Percentiles rank a stretch among this genome's conserved stretches.
These are phyloP conservation scores for Aspergillus phoenicis DNA, from an alignment of 2,329 filamentous ascomycete species.

Conservation along the genomic window DNA sequence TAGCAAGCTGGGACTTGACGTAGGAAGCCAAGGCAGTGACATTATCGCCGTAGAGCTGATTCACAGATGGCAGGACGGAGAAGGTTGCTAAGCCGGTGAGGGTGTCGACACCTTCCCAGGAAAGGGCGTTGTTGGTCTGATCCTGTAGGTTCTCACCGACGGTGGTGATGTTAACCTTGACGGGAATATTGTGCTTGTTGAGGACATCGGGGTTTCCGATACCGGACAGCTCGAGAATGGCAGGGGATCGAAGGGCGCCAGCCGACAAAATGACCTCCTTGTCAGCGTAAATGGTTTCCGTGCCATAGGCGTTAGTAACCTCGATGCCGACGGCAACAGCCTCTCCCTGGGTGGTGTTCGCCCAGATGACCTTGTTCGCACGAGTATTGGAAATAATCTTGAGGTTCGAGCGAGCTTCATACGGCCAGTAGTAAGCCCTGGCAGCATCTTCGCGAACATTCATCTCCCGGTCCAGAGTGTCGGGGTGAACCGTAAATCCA, in stretches of 20 bases:
- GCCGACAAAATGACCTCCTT: slow-evolving; percentile 63
- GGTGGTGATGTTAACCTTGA: slow-evolving; percentile 36
- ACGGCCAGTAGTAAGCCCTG: slow-evolving; percentile 52
- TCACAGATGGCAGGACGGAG: slow-evolving; percentile 24
- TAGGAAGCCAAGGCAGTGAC: slow-evolving; percentile 19
- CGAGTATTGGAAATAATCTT: slow-evolving; percentile 48
- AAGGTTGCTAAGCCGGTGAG: slow-evolving; percentile 27
- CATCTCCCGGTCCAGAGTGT: slow-evolving; percentile 43
- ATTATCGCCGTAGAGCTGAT: slow-evolving; percentile 29
- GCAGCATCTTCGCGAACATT: slow-evolving; percentile 52
- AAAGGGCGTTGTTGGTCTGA: slow-evolving; percentile 35
- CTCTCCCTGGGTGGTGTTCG: slow-evolving; percentile 16
- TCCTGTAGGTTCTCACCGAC: slow-evolving; percentile 56
- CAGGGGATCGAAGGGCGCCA: slow-evolving; percentile 59
- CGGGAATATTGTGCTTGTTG: slow-evolving; percentile 27
- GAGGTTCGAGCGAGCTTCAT: slow-evolving; percentile 47
- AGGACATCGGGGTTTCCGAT: slow-evolving; percentile 51
- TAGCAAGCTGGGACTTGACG: slow-evolving; percentile 25
- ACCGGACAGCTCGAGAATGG: slow-evolving; percentile 62
- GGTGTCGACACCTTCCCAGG: slow-evolving; percentile 17
- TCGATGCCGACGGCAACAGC: slow-evolving; percentile 35
- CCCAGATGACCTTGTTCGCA: slow-evolving; percentile 47
- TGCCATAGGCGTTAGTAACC: slow-evolving; percentile 28
- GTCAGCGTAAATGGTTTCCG: slow-evolving; percentile 29
- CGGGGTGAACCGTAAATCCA: slow-evolving; percentile 48